Conservation (phyloP, 495 filamentous ascomycete genomes). For the Annulohypoxylon bovei region DNA sequence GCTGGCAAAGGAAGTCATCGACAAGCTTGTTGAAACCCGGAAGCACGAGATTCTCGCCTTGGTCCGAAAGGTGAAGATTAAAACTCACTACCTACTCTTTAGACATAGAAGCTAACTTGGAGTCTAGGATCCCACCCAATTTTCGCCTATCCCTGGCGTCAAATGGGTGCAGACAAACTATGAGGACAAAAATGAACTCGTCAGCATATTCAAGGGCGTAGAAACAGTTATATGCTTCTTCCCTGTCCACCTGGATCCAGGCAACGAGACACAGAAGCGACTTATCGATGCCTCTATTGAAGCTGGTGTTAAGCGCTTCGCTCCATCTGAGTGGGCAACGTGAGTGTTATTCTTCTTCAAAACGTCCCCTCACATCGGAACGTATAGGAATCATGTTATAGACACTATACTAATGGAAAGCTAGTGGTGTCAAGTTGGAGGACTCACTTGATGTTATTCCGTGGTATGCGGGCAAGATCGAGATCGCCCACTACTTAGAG, state of each 20-base stretch:
- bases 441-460: constrained; percentile 39
- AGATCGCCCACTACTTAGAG: constrained; percentile 57
- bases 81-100: background rate
- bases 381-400: too few relatives aligned
- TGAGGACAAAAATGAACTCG: constrained; percentile 48
- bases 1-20: constrained; percentile 62
- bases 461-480: constrained; percentile 60
- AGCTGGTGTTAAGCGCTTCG: constrained; percentile 65
- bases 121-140: constrained; percentile 23
- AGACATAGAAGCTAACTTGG: background rate
- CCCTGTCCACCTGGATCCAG: constrained; percentile 45
- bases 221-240: constrained; percentile 65
- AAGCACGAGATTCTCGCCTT: constrained; percentile 64
- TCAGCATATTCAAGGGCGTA: constrained; percentile 54
- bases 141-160: constrained; percentile 27
- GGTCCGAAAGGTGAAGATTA: constrained; percentile 51
- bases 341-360: constrained; percentile 21
- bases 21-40: constrained; percentile 56
- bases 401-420: background rate
- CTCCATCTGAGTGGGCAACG: constrained; percentile 58
- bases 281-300: constrained; percentile 63
- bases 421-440: constrained; percentile 10
- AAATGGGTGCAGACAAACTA: constrained; percentile 57
- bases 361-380: background rate
- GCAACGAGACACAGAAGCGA: constrained; percentile 51